Percentiles rank a stretch among this genome's conserved stretches.
Evolutionary conservation across 2,329 filamentous ascomycete genomes (phyloP).

Genomic region (Diplodia seriata): DNA sequence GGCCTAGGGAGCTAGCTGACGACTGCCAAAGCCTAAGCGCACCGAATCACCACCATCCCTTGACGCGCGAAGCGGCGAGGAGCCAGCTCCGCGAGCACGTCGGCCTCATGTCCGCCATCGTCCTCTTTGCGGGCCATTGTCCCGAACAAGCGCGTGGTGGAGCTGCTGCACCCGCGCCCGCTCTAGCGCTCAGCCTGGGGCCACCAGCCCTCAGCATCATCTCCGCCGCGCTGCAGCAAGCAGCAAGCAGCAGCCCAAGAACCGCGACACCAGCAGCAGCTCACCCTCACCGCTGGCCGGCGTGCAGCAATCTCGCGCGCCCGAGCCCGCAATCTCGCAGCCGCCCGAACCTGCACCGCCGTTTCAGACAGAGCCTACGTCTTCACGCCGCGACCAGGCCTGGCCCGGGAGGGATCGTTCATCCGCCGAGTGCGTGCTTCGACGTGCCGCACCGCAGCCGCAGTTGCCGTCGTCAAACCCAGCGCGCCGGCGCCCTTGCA

Average conservation of each 20-base stretch:
- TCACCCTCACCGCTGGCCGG: neutral
- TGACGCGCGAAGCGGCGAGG: constrained; percentile 19
- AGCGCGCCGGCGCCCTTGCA: constrained; percentile 9
- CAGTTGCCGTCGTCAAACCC: constrained; percentile 22
- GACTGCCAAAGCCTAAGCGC: neutral
- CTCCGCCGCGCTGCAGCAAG: constrained; percentile 5
- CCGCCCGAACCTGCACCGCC: constrained; percentile 12
- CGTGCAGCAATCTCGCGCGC: neutral
- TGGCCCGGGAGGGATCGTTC: constrained; percentile 20
- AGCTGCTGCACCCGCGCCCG: constrained; percentile 6
- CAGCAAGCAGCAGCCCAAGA: neutral
- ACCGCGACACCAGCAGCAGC: neutral
- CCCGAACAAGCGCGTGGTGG: constrained; percentile 24
- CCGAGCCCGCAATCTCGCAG: neutral
- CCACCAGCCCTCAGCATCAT: constrained; percentile 9
- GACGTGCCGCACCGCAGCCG: constrained; percentile 26
- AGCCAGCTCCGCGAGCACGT: constrained; percentile 6
- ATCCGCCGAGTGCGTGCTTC: constrained; percentile 24
- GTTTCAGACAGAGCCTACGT: constrained; percentile 8
- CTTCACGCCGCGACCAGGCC: constrained; percentile 19
- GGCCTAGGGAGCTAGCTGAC: constrained; percentile 1
- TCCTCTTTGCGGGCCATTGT: constrained; percentile 8
- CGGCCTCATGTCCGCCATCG: constrained; percentile 11
- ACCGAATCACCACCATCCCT: constrained; percentile 12
- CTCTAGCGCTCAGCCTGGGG: constrained; percentile 3